These are phyloP conservation scores for Penicillium simplicissimum DNA, from an alignment of 495 filamentous ascomycete species.

Conservation along the genomic window DNA sequence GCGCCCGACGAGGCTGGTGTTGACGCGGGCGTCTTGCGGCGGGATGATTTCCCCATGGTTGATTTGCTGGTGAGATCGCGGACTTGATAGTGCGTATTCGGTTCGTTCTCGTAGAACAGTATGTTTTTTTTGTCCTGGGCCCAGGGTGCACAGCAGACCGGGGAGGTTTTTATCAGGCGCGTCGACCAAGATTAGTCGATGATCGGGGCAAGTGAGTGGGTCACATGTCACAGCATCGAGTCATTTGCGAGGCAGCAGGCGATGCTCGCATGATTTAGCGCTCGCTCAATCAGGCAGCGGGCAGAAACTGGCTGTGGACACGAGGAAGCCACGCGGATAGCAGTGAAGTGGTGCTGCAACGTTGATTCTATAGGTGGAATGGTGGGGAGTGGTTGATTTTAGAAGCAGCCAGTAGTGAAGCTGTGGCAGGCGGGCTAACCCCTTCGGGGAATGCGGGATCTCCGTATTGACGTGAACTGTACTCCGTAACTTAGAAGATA, in stretches of 20 bases:
- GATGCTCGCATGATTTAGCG: slow-evolving; percentile 15
- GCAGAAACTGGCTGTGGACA: slow-evolving; percentile 2
- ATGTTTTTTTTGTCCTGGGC: neutral
- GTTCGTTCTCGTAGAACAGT: neutral
- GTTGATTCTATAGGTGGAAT: neutral
- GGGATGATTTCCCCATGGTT: slow-evolving; percentile 45
- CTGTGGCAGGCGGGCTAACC: slow-evolving; percentile 18
- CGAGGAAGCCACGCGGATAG: slow-evolving; percentile 5
- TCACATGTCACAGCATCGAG: slow-evolving; percentile 36
- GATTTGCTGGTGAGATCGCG: neutral
- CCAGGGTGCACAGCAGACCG: slow-evolving; percentile 3
- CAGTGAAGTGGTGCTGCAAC: neutral
- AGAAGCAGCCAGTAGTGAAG: neutral
- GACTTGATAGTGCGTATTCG: slow-evolving; percentile 3
- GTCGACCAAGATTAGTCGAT: slow-evolving; percentile 11
- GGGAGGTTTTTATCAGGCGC: slow-evolving; percentile 12
- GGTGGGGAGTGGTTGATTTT: neutral
- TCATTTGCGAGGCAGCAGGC: slow-evolving; percentile 12
- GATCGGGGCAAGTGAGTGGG: slow-evolving; percentile 32
- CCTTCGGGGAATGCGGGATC: slow-evolving; percentile 31
- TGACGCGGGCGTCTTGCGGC: slow-evolving; percentile 33
- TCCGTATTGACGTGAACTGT: slow-evolving; percentile 20
- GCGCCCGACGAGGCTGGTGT: slow-evolving; percentile 34
- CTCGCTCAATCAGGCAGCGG: neutral
- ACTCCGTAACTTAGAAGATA: neutral